phyloP scores from a whole-genome alignment of 371 early-diverging fungal species.

The Scutellospora calospora region DNA sequence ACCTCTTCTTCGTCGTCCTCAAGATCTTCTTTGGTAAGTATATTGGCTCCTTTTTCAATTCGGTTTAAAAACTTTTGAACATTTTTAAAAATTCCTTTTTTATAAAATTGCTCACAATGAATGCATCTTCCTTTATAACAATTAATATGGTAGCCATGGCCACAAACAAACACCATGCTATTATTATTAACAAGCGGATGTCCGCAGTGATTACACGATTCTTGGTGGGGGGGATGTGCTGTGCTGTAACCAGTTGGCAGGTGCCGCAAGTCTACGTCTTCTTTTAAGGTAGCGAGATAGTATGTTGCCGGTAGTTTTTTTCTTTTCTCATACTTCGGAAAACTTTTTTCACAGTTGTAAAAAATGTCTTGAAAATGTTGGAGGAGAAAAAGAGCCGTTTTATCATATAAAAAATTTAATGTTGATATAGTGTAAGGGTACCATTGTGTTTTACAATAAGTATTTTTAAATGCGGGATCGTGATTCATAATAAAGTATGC shows the following conservation, averaged over 20 bases:
- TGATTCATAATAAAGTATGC: not conserved
- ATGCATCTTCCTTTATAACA: not conserved
- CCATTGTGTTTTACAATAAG: not conserved
- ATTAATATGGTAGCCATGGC: not conserved
- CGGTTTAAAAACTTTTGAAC: conserved; percentile 14
- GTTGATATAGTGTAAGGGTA: not conserved
- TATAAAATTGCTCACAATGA: not conserved
- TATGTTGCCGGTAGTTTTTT: not conserved
- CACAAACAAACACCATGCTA: not conserved
- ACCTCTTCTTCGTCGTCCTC: not conserved
- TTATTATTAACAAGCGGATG: not conserved
- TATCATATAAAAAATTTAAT: not conserved
- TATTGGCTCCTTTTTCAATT: conserved; percentile 9
- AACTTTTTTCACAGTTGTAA: not conserved
- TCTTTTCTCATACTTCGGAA: not conserved
- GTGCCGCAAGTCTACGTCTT: not conserved
- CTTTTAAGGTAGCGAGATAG: not conserved
- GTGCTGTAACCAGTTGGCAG: not conserved
- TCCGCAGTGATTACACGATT: not conserved
- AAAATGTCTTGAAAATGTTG: not conserved
- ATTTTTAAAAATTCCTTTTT: conserved; percentile 7
- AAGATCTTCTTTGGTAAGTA: not conserved
- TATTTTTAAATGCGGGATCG: not conserved
- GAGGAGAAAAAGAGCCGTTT: not conserved
- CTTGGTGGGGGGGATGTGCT: not conserved